These are phyloP conservation scores for Pelargonium exstipulatum DNA, from an alignment of 441 rosid genomes.

Conservation along the genomic window DNA sequence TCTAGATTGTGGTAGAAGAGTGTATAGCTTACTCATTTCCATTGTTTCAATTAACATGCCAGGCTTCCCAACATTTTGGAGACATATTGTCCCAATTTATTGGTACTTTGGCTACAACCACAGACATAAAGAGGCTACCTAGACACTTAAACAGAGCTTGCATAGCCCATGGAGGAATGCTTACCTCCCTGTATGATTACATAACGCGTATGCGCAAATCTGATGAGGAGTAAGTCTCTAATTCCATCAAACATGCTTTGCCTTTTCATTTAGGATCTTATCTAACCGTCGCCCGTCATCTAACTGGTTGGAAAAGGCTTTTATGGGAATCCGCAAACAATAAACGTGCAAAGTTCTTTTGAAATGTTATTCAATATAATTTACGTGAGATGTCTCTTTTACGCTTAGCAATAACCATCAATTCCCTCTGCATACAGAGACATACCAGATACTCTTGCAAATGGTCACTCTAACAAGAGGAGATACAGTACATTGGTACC, in stretches of 20 bases:
- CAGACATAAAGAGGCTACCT: constrained; percentile 51
- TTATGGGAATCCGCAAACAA: no score
- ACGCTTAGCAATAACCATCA: constrained; percentile 4
- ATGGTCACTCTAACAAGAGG: constrained; percentile 38
- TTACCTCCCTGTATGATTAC: constrained; percentile 69
- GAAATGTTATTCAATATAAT: no score
- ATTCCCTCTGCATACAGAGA: constrained; percentile 40
- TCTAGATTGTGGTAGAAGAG: no score
- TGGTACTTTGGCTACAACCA: constrained; percentile 60
- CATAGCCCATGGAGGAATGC: constrained; percentile 65
- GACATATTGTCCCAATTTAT: constrained; percentile 70
- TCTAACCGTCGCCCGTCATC: no score
- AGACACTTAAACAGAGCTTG: constrained; percentile 77
- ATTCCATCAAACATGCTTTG: constrained; percentile 7
- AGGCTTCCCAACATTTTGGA: constrained; percentile 97
- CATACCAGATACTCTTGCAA: constrained; percentile 28
- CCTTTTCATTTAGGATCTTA: background rate
- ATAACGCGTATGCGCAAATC: constrained; percentile 82
- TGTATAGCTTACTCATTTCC: no score
- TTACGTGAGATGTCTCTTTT: no score
- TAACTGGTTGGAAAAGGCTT: no score
- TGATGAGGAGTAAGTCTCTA: constrained; percentile 62
- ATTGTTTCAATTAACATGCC: background rate
- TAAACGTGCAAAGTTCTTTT: no score
- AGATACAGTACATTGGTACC: constrained; percentile 65